These are phyloP conservation scores for Nakazawaea peltata DNA, from an alignment of 805 yeast species.

Conservation along the genomic window DNA sequence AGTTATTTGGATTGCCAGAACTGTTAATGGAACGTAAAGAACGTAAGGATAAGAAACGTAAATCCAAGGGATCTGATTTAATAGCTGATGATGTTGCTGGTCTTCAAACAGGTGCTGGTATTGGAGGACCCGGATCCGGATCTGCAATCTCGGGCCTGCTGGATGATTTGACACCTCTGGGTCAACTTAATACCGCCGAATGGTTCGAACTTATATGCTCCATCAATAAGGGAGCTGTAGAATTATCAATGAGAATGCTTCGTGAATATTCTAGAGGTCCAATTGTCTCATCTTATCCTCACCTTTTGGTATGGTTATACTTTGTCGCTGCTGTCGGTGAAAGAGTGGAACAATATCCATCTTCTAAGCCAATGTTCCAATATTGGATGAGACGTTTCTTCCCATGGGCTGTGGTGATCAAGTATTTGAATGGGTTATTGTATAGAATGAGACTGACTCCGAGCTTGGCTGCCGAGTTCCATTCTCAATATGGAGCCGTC, in stretches of 20 bases:
- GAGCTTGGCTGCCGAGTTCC: slow-evolving; percentile 13
- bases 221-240: slow-evolving; percentile 56
- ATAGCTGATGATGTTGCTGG: slow-evolving; percentile 18
- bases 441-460: slow-evolving; percentile 22
- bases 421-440: slow-evolving; percentile 54
- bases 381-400: slow-evolving; percentile 47
- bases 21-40: slow-evolving; percentile 65
- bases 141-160: too few relatives aligned
- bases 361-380: slow-evolving; percentile 36
- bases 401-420: slow-evolving; percentile 64
- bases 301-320: slow-evolving; percentile 70
- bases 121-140: too few relatives aligned
- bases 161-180: slow-evolving; percentile 19
- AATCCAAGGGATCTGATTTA: slow-evolving; percentile 17
- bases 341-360: slow-evolving; percentile 38
- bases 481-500: slow-evolving; percentile 9
- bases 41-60: slow-evolving; percentile 58
- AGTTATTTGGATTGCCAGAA: slow-evolving; percentile 63
- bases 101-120: too few relatives aligned
- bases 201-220: slow-evolving; percentile 54
- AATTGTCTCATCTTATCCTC: slow-evolving; percentile 60
- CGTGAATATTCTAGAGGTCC: slow-evolving; percentile 67
- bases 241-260: slow-evolving; percentile 61
- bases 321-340: slow-evolving; percentile 59
- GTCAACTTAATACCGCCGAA: slow-evolving; percentile 24